These are phyloP conservation scores for Ophiocordyceps unilateralis DNA, from an alignment of 2,329 filamentous ascomycete genomes.

Conservation along the genomic window DNA sequence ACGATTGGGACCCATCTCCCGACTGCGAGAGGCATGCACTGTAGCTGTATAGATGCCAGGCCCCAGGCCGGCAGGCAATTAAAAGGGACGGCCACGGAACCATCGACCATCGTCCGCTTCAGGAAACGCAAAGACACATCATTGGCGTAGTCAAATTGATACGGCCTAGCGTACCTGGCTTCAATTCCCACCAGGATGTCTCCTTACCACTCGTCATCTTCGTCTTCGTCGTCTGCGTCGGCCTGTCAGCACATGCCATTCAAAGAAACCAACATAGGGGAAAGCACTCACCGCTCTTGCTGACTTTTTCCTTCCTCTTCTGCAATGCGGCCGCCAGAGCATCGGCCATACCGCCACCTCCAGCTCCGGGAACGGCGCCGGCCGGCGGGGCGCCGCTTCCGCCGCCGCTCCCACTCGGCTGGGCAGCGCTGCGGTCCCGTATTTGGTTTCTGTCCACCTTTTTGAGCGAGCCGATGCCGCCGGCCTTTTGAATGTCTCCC, in stretches of 20 bases:
- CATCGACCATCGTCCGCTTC: too few relatives aligned
- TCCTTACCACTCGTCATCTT: conserved; percentile 53
- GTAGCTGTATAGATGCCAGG: too few relatives aligned
- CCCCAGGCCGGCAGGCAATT: too few relatives aligned
- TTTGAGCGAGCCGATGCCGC: conserved; percentile 50
- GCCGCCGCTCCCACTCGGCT: conserved; percentile 34
- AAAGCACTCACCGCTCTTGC: conserved; percentile 67
- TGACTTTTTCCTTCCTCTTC: conserved; percentile 84
- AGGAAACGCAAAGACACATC: neutral
- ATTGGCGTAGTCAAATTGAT: neutral
- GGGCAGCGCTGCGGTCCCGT: conserved; percentile 50
- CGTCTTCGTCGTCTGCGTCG: conserved; percentile 52
- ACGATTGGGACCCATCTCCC: too few relatives aligned
- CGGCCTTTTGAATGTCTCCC: conserved; percentile 55
- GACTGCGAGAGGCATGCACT: too few relatives aligned
- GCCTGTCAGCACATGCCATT: neutral
- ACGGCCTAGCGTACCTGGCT: neutral
- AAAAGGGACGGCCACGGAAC: too few relatives aligned
- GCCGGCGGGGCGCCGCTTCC: conserved; percentile 23
- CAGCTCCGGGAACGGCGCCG: conserved; percentile 31
- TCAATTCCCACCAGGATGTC: neutral
- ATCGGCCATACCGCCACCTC: conserved; percentile 57
- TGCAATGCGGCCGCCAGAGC: conserved; percentile 63
- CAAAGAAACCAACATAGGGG: neutral
- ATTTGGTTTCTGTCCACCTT: conserved; percentile 59